Evolutionary conservation across 371 early-diverging fungal genomes (phyloP), one percentile per base, ranked within the genome.

Genomic region (Apophysomyces trapeziformis): DNA sequence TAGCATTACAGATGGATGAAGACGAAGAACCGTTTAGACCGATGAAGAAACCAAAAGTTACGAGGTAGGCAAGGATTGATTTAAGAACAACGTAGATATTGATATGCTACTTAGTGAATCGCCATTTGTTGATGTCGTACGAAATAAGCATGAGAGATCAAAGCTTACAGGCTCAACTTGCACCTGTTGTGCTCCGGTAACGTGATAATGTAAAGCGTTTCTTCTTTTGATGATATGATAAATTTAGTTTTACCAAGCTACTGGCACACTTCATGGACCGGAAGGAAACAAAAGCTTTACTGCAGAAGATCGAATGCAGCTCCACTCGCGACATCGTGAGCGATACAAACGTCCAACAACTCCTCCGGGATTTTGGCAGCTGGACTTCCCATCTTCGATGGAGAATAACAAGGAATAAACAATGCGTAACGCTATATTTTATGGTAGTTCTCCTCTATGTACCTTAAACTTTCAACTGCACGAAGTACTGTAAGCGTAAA

Each of bases 121-220:
- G 38, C 64, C 68, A n/a, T 67, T 37, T 45, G 68, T 67, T 5
- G 62, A 67, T 45, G 68, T 58, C 18, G 68, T 62, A 35, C 68
- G 68, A 16, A 67, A 57, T 35, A 62, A 62, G 38, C 46, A 57
- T 36, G 63, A 67, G n/a, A 41, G 68, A 38, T 44, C 58, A 2
- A 54, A 67, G 44, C 35, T 67, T n/a, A 38, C 18, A 18, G 68
- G 62, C 5, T 32, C 18, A 1, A 21, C 68, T 6, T 67, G 68
- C 46, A 32, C 44, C 35, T 62, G 58, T 36, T 67, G 68, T 39
- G 57, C 62, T 18, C 44, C 56, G 45, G 68, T 67, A 62, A 57
- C 38, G 12, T 44, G 26, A 9, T 9, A 39, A 56, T 18, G 7
- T 39, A 14, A 38, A 16, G 46, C 9, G 1, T 3, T 21, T 18